Conservation (phyloP, 2,329 filamentous ascomycete genomes). For the Penicillium sp. region DNA sequence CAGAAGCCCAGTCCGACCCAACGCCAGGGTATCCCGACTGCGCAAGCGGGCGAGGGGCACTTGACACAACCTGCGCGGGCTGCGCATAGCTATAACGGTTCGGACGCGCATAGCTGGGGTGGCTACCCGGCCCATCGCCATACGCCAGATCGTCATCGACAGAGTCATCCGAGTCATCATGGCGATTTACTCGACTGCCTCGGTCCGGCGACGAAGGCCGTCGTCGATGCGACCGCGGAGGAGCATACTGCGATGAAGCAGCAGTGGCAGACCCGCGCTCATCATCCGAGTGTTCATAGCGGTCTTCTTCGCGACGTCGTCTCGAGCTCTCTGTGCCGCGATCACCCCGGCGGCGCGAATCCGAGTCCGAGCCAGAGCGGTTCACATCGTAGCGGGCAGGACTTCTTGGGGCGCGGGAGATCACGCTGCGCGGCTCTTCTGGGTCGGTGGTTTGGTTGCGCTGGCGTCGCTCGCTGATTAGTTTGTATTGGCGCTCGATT, state of each 20-base stretch:
- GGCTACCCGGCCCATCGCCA: constrained; percentile 30
- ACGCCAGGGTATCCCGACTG: constrained; percentile 16
- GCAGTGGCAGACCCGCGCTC: constrained; percentile 16
- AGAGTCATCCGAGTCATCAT: constrained; percentile 27
- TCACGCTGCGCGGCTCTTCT: constrained; percentile 7
- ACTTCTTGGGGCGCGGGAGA: constrained; percentile 18
- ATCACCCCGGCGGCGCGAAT: constrained; percentile 10
- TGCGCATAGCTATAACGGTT: constrained; percentile 33
- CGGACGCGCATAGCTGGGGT: constrained; percentile 37
- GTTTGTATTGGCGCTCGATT: constrained; percentile 24
- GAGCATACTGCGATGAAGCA: neutral
- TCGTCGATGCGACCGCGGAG: constrained; percentile 20
- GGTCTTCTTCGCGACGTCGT: constrained; percentile 24
- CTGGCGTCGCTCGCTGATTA: constrained; percentile 16
- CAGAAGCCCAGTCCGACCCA: constrained; percentile 33
- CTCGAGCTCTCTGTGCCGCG: constrained; percentile 7
- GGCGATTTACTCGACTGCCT: constrained; percentile 17
- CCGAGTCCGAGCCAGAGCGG: constrained; percentile 24
- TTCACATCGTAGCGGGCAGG: constrained; percentile 22
- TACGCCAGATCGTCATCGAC: constrained; percentile 41
- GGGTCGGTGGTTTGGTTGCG: neutral
- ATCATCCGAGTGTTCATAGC: constrained; percentile 27
- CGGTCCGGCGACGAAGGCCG: constrained; percentile 23
- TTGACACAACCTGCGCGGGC: constrained; percentile 21
- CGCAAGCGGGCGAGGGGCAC: constrained; percentile 9